phyloP scores from a whole-genome alignment of 768 basidiomycete genomes.

The Russula griseocarnosa region DNA sequence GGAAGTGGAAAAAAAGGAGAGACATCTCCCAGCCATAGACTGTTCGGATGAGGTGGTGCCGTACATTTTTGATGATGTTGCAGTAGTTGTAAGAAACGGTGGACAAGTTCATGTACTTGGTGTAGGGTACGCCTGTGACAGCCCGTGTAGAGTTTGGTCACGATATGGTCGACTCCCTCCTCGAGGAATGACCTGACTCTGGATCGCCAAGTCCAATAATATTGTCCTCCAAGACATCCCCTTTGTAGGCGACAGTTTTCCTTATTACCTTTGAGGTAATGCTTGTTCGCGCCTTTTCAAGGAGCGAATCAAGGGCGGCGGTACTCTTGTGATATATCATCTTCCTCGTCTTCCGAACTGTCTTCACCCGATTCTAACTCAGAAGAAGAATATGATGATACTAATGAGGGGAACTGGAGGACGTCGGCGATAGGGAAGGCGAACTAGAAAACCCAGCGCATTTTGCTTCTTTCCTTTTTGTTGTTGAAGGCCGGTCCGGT shows the following conservation, averaged over 20 bases:
- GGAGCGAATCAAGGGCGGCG: slow-evolving; percentile 57
- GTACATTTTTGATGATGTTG: slow-evolving; percentile 82
- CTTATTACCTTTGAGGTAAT: slow-evolving; percentile 31
- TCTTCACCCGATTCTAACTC: slow-evolving; percentile 33
- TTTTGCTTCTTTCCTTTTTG: too few species aligned
- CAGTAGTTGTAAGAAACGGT: slow-evolving; percentile 99
- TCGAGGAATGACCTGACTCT: slow-evolving; percentile 67
- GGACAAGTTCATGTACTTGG: slow-evolving; percentile 83
- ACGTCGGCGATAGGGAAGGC: slow-evolving; percentile 27
- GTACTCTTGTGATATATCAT: slow-evolving; percentile 54
- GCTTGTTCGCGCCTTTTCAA: slow-evolving; percentile 58
- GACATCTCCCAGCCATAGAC: slow-evolving; percentile 51
- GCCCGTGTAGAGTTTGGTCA: slow-evolving; percentile 88
- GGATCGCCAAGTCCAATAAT: slow-evolving; percentile 46
- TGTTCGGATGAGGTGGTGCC: slow-evolving; percentile 40
- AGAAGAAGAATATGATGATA: slow-evolving; percentile 24
- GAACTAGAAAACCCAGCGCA: too few species aligned
- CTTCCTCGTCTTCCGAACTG: slow-evolving; percentile 37
- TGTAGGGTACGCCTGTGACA: slow-evolving; percentile 59
- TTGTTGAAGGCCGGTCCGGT: too few species aligned
- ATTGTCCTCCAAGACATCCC: slow-evolving; percentile 44
- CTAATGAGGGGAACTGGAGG: slow-evolving; percentile 13
- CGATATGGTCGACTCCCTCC: slow-evolving; percentile 86
- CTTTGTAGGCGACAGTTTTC: background rate
- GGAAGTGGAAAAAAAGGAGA: slow-evolving; percentile 20